These are phyloP conservation scores for Exophiala calicioides DNA, from an alignment of 2,329 filamentous ascomycete genomes.

Conservation along the genomic window DNA sequence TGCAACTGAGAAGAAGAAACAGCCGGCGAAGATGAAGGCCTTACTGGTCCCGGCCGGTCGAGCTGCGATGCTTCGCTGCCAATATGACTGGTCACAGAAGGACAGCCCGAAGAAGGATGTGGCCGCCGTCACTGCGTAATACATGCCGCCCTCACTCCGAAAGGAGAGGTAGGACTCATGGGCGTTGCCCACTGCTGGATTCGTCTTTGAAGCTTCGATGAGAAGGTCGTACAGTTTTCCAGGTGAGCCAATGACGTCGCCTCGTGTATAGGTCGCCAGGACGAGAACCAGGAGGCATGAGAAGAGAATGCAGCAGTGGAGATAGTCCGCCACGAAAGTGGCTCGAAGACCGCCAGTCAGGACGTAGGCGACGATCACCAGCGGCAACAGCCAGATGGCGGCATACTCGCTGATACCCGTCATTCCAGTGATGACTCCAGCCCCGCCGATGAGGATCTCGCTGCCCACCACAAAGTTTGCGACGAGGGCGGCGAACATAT, in stretches of 20 bases:
- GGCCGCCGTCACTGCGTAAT: conserved; percentile 11
- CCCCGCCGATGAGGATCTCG: conserved; percentile 47
- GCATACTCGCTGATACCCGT: conserved; percentile 77
- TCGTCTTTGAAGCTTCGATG: conserved; percentile 63
- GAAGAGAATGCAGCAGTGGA: conserved; percentile 46
- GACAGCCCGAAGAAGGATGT: conserved; percentile 12
- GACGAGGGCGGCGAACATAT: conserved; percentile 76
- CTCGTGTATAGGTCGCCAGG: conserved; percentile 76
- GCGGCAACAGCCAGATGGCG: conserved; percentile 77
- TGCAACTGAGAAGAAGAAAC: conserved; percentile 25
- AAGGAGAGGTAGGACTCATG: conserved; percentile 84
- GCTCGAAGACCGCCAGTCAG: conserved; percentile 56
- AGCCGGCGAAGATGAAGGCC: conserved; percentile 15
- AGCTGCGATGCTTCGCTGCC: conserved; percentile 60
- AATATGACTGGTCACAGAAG: conserved; percentile 43
- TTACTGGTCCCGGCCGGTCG: conserved; percentile 31
- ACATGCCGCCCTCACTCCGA: conserved; percentile 65
- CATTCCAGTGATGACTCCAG: conserved; percentile 54
- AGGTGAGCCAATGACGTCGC: conserved; percentile 72
- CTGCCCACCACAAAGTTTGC: conserved; percentile 82
- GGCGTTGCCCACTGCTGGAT: conserved; percentile 77
- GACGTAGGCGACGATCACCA: conserved; percentile 80
- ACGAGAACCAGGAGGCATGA: conserved; percentile 66
- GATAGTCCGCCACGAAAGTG: conserved; percentile 64
- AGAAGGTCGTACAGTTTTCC: conserved; percentile 75